Percentiles rank a stretch among this genome's conserved stretches.
phyloP scores from a whole-genome alignment of 257 asterid species.

The Thymus quinquecostatus region DNA sequence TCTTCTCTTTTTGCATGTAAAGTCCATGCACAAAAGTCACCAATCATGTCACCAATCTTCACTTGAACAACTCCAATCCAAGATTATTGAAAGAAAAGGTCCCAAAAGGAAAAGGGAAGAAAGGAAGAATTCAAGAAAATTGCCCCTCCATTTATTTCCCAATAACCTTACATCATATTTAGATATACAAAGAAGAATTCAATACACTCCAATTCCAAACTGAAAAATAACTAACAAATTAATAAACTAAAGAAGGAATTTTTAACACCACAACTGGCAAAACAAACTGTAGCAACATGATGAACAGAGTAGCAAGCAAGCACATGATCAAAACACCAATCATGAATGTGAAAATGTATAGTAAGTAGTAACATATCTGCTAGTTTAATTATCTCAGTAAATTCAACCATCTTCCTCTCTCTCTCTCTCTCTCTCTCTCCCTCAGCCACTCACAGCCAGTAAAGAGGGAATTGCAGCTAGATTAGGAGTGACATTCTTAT shows the following conservation, averaged over 20 bases:
- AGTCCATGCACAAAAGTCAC: constrained; percentile 51
- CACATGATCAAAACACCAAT: constrained; percentile 41
- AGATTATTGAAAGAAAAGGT: not conserved
- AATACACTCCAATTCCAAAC: constrained; percentile 27
- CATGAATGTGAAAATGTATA: constrained; percentile 47
- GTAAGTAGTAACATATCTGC: constrained; percentile 39
- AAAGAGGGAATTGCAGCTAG: constrained; percentile 87
- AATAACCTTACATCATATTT: constrained; percentile 30
- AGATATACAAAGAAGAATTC: constrained; percentile 32
- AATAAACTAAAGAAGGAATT: constrained; percentile 26
- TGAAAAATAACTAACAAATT: constrained; percentile 21
- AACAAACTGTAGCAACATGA: constrained; percentile 25
- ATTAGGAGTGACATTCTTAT: constrained; percentile 69
- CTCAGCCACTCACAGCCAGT: constrained; percentile 71
- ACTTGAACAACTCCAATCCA: not conserved
- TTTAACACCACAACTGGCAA: constrained; percentile 26
- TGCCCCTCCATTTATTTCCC: constrained; percentile 38
- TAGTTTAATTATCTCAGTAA: constrained; percentile 37
- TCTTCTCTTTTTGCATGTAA: constrained; percentile 36
- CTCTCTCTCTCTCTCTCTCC: not conserved
- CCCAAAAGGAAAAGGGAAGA: too few species aligned
- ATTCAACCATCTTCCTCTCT: constrained; percentile 11
- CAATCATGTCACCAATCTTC: constrained; percentile 49
- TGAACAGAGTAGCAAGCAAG: constrained; percentile 43
- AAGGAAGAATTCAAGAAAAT: constrained; percentile 18